A percentile compares a stretch with the other conserved stretches of the same genome.
Conservation (phyloP, 1,139 yeast genomes). For the Scheffersomyces quercinus region DNA sequence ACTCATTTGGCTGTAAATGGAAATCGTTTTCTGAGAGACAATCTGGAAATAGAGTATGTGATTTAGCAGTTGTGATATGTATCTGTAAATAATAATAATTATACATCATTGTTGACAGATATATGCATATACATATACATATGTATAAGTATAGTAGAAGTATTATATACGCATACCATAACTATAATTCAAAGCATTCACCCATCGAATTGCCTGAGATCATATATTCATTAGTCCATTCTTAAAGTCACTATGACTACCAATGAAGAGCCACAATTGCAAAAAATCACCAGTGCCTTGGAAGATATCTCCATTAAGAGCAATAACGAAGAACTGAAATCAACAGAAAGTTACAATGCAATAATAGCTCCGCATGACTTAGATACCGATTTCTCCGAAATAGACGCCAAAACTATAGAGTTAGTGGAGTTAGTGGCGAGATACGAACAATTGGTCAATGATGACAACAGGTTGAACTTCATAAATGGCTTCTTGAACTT, state of each 20-base stretch:
- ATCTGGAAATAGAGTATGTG: no score
- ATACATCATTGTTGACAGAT: no score
- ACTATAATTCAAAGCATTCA: no score
- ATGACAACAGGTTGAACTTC: conserved; percentile 21
- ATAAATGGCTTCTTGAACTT: conserved; percentile 35
- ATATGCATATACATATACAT: no score
- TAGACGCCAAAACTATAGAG: conserved; percentile 21
- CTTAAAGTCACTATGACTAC: neutral
- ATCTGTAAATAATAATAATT: no score
- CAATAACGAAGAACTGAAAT: neutral
- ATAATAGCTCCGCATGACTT: neutral
- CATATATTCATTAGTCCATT: no score
- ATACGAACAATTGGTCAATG: conserved; percentile 28
- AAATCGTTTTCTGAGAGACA: no score
- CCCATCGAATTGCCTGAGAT: no score
- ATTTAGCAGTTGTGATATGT: no score
- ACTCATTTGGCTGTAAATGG: no score
- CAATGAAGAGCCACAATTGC: conserved; percentile 5
- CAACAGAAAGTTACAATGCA: neutral
- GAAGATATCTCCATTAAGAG: conserved; percentile 15
- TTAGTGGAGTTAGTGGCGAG: conserved; percentile 28
- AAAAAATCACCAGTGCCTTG: conserved; percentile 10
- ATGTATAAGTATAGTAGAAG: no score
- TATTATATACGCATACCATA: no score
- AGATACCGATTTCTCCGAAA: conserved; percentile 4